These are phyloP conservation scores for Pistacia atlantica DNA, from an alignment of 345 rosid species.

Conservation along the genomic window DNA sequence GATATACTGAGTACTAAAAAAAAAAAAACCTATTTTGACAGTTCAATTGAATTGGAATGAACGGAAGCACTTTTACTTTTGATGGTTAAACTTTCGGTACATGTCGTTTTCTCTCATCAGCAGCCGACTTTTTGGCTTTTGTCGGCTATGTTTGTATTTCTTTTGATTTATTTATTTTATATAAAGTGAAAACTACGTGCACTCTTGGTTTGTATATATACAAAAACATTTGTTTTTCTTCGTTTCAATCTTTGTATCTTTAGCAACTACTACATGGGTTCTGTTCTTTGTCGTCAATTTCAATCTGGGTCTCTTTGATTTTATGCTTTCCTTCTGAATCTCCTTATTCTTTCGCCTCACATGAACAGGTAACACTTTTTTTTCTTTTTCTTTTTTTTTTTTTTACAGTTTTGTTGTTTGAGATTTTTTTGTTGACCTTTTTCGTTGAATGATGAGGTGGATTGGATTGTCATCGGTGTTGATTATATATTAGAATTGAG, in stretches of 20 bases:
- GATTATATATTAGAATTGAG: not conserved
- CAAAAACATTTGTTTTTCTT: slow-evolving; percentile 12
- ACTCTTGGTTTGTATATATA: slow-evolving; percentile 19
- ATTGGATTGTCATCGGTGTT: not conserved
- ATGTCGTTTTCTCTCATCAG: slow-evolving; percentile 31
- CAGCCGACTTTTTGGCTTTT: slow-evolving; percentile 49
- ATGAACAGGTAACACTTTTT: slow-evolving; percentile 21
- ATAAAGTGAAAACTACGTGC: slow-evolving; percentile 44
- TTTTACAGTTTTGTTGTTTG: not conserved
- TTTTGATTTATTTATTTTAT: slow-evolving; percentile 3
- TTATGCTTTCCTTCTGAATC: slow-evolving; percentile 20
- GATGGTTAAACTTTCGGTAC: slow-evolving; percentile 33
- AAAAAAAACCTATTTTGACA: slow-evolving; percentile 4
- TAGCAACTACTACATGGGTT: slow-evolving; percentile 14
- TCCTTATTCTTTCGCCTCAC: slow-evolving; percentile 9
- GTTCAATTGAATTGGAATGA: slow-evolving; percentile 14
- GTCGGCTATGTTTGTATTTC: slow-evolving; percentile 35
- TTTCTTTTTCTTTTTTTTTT: not conserved
- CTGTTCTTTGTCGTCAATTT: slow-evolving; percentile 19
- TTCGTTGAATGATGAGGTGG: not conserved
- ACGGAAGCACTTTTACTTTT: not conserved
- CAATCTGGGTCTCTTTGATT: slow-evolving; percentile 26
- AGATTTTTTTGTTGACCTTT: not conserved
- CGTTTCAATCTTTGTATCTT: slow-evolving; percentile 5
- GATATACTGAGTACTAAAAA: too few relatives aligned